A percentile compares a stretch with the other conserved stretches of the same genome.
Conservation (phyloP, 169 alveolate genomes). For the Cryptosporidium tyzzeri region DNA sequence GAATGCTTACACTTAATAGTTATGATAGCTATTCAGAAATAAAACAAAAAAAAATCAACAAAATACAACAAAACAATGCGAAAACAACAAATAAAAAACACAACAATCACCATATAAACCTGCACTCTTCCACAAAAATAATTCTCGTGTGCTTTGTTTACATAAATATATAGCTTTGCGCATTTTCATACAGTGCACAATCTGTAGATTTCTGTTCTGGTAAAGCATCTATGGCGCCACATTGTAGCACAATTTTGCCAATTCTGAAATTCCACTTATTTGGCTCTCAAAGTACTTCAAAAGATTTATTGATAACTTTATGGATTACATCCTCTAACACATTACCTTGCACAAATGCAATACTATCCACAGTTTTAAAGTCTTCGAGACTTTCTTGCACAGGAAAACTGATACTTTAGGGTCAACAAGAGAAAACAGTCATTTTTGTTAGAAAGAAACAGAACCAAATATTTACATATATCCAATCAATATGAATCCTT, state of each 20-base stretch:
- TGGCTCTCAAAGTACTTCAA: neutral
- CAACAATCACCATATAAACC: neutral
- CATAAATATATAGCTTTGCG: neutral
- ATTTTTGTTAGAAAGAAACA: neutral
- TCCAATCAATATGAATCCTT: neutral
- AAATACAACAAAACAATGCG: slow-evolving; percentile 2
- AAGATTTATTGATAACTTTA: neutral
- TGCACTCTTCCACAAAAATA: neutral
- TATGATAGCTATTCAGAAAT: neutral
- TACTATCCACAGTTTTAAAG: neutral
- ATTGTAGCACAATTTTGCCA: neutral
- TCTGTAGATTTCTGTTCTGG: neutral
- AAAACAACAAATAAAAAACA: neutral
- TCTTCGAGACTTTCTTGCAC: neutral
- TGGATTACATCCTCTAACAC: neutral
- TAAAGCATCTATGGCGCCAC: neutral
- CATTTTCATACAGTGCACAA: neutral
- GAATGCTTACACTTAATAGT: neutral
- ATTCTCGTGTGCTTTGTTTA: neutral
- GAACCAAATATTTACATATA: neutral
- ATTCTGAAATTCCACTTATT: neutral
- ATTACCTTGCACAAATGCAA: neutral
- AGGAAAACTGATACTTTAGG: neutral
- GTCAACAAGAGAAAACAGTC: neutral
- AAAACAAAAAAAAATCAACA: neutral